Percentiles rank a stretch among this genome's conserved stretches.
These are phyloP conservation scores for Ambrosiella xylebori DNA, from an alignment of 2,329 filamentous ascomycete genomes.

Conservation along the genomic window DNA sequence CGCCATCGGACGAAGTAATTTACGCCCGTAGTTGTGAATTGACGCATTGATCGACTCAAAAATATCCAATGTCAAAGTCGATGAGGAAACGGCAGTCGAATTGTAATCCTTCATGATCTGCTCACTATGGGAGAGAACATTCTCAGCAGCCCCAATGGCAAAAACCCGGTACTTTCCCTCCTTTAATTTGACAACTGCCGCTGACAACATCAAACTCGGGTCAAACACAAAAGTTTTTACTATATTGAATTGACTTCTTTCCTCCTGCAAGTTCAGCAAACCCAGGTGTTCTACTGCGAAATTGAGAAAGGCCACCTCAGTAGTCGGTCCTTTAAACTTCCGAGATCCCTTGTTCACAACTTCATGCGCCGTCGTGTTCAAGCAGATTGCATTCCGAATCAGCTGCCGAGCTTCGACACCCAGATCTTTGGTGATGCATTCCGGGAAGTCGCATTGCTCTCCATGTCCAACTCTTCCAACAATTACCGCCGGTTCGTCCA, in stretches of 20 bases:
- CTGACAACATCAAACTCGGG: conserved; percentile 39
- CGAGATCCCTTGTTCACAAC: conserved; percentile 22
- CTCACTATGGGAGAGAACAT: conserved; percentile 30
- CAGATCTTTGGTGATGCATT: conserved; percentile 17
- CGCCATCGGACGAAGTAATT: conserved; percentile 49
- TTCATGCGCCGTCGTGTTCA: conserved; percentile 39
- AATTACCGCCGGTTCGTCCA: conserved; percentile 46
- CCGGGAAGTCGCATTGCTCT: conserved; percentile 22
- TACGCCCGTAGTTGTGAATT: conserved; percentile 39
- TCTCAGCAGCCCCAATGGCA: conserved; percentile 41
- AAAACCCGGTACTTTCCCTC: conserved; percentile 31
- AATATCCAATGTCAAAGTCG: conserved; percentile 19
- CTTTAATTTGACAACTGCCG: conserved; percentile 30
- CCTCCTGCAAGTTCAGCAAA: conserved; percentile 27
- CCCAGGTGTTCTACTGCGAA: conserved; percentile 33
- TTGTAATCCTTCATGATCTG: conserved; percentile 26
- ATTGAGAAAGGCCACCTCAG: conserved; percentile 34
- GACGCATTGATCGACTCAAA: conserved; percentile 20
- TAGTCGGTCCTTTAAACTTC: conserved; percentile 36
- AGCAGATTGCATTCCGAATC: conserved; percentile 24
- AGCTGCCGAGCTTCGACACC: conserved; percentile 21
- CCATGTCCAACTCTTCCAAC: conserved; percentile 34
- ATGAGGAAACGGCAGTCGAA: conserved; percentile 13
- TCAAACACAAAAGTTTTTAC: conserved; percentile 36
- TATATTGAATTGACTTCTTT: conserved; percentile 28